A percentile compares a stretch with the other conserved stretches of the same genome.
phyloP scores from a whole-genome alignment of 73 alveolate species.

The Stentor coeruleus region DNA sequence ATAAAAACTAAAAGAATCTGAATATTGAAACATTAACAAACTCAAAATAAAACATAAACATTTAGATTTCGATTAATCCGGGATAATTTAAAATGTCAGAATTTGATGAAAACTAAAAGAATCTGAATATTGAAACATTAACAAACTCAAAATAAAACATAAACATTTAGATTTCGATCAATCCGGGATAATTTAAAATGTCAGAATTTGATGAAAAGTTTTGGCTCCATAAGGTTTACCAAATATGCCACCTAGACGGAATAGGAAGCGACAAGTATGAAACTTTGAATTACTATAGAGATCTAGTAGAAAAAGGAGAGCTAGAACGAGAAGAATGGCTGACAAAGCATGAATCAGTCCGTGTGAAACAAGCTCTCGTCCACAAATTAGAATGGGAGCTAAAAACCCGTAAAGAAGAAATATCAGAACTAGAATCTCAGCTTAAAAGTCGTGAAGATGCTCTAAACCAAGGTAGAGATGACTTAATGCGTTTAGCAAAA shows the following conservation, averaged over 20 bases:
- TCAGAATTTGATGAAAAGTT: background rate
- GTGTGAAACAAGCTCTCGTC: constrained; percentile 39
- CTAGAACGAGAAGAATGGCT: constrained; percentile 43
- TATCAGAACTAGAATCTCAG: constrained; percentile 35
- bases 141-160: too few species aligned
- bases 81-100: constrained; percentile 3
- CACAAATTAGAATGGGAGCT: constrained; percentile 57
- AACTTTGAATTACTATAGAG: constrained; percentile 44
- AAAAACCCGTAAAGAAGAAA: constrained; percentile 52
- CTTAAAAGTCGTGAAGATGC: constrained; percentile 30
- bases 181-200: constrained; percentile 6
- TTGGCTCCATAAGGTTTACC: background rate
- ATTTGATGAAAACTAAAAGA: too few species aligned
- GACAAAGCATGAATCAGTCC: constrained; percentile 30
- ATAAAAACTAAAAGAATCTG: too few species aligned
- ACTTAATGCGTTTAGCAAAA: background rate
- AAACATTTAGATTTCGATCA: too few species aligned
- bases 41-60: too few species aligned
- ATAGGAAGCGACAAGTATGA: constrained; percentile 12
- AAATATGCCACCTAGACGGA: background rate
- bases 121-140: too few species aligned
- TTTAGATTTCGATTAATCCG: too few species aligned
- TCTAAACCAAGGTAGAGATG: constrained; percentile 20
- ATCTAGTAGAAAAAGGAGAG: constrained; percentile 43
- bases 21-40: too few species aligned